phyloP scores from a whole-genome alignment of 2,329 filamentous ascomycete species.

The Botryosphaeria dothidea region DNA sequence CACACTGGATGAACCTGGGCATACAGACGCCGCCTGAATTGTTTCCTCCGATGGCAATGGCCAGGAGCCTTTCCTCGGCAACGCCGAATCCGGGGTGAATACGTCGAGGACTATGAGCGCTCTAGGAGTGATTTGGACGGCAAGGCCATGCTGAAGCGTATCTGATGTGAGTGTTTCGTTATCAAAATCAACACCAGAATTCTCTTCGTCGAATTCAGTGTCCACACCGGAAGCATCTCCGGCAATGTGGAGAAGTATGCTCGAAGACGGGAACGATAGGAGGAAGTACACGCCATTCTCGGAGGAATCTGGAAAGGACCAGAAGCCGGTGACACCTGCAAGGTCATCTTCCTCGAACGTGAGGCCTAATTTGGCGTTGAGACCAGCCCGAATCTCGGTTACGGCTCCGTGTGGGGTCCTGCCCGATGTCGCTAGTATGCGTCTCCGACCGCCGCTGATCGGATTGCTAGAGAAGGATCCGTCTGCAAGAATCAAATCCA shows the following conservation, averaged over 20 bases:
- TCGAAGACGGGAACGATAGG: constrained; percentile 37
- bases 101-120: constrained; percentile 29
- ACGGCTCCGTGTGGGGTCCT: constrained; percentile 45
- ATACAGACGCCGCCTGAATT: constrained; percentile 9
- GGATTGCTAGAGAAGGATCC: not conserved
- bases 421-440: constrained; percentile 44
- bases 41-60: not conserved
- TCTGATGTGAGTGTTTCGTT: constrained; percentile 36
- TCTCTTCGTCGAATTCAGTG: constrained; percentile 22
- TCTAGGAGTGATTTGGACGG: constrained; percentile 34
- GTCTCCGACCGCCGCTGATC: constrained; percentile 23
- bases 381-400: constrained; percentile 44
- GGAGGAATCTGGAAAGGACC: constrained; percentile 32
- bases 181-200: constrained; percentile 30
- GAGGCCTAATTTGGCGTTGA: constrained; percentile 38
- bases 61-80: constrained; percentile 13
- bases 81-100: not conserved
- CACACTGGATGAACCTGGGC: constrained; percentile 22
- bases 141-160: constrained; percentile 24
- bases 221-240: constrained; percentile 20
- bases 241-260: constrained; percentile 30
- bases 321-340: constrained; percentile 37
- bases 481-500: constrained; percentile 46
- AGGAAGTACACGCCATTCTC: constrained; percentile 37
- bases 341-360: constrained; percentile 30